Base-by-base conservation (phyloP, 495 filamentous ascomycete genomes). In the Ramalina intermedia region DNA sequence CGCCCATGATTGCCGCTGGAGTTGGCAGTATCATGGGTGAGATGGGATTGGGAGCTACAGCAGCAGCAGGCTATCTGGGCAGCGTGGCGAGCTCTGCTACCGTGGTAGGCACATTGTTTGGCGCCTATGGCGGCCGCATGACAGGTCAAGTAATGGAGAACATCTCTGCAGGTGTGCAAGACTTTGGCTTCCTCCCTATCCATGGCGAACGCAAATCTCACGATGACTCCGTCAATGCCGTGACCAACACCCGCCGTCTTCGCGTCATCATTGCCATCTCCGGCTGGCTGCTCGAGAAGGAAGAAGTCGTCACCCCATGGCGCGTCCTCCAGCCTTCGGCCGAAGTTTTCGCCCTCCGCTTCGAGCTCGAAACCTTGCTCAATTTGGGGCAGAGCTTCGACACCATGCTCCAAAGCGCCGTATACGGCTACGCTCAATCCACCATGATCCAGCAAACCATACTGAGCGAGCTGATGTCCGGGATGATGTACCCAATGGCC, bases 171-270 rank as follows among this genome's bases (percentile, higher is more conserved):
- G 87, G 95, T 50, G 81, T 96, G 12, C 75, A 84, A 43, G 88
- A 96, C 61, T 94, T 96, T 63, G 87, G 78, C 3, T 89, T 98
- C 53, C 62, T 95, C 12, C 87, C 88, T 2, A 66, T 93, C 33
- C 70, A 74, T 37, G 71, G 73, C 12, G 49, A 54, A 4, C 53
- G 60, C n/a, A 63, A 47, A 12, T 53, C 53, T 12, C 39, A 33
- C 18, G 41, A 44, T 16, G 52, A 52, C 7, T 44, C 48, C 35
- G 61, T 66, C 13, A 63, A 67, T 54, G 53, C 49, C 7, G 40
- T 46, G 35, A 55, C 51, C 63, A 29, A 65, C 64, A 33, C 56
- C 54, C 74, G 87, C 46, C 76, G 87, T 17, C 66, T 96, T 41
- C 75, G 89, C 18, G 78, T 96, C 17, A 85, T 83, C 1, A 78